These are phyloP conservation scores for Kluyveromyces aestuarii DNA, from an alignment of 805 yeast genomes.

Conservation along the genomic window DNA sequence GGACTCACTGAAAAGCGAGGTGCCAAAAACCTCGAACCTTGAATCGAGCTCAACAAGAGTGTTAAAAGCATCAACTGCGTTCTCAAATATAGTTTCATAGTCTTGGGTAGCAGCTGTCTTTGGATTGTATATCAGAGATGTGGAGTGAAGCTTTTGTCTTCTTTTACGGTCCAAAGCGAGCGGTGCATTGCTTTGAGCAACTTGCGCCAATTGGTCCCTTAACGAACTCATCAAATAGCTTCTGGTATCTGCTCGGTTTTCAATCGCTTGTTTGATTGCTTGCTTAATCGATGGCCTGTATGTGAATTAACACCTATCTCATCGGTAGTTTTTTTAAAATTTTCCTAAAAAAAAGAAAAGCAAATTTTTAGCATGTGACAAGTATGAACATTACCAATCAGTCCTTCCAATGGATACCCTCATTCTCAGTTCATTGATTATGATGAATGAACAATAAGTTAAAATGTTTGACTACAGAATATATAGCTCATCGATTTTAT, in stretches of 20 bases:
- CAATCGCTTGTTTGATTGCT: not conserved
- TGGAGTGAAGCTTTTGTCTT: constrained; percentile 79
- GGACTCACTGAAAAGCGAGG: constrained; percentile 73
- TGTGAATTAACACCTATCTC: constrained; percentile 4
- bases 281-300: not conserved
- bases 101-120: constrained; percentile 92
- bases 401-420: no score
- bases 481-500: constrained; percentile 20
- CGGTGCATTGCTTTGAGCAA: constrained; percentile 55
- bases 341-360: constrained; percentile 3
- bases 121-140: constrained; percentile 79
- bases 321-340: constrained; percentile 2
- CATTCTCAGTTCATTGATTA: no score
- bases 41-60: constrained; percentile 64
- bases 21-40: constrained; percentile 62
- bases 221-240: constrained; percentile 44
- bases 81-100: constrained; percentile 66
- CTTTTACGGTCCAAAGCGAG: constrained; percentile 78
- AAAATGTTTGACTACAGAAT: no score
- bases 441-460: no score
- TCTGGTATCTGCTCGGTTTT: not conserved
- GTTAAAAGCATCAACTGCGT: constrained; percentile 65
- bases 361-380: not conserved
- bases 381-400: no score
- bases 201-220: constrained; percentile 71